Evolutionary conservation across 352 stramenopile species (phyloP), one percentile per base, ranked within the genome.

Genomic region (Pythium dissotocum): DNA sequence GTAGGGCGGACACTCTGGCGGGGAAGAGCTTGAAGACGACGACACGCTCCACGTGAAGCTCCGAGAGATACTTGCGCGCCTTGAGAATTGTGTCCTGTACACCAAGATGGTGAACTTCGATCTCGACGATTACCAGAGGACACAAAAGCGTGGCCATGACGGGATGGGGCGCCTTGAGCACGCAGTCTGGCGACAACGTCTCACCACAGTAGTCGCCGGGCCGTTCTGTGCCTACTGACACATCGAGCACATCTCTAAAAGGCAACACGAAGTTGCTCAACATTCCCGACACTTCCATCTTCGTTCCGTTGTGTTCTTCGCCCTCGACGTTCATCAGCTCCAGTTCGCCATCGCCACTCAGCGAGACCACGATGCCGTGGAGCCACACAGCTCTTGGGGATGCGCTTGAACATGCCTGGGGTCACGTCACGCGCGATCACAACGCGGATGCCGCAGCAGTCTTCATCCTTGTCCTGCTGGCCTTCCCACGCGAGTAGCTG

Each of bases 321-420:
- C 28, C 35, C 24, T 58, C 53, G 26, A 58, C 53, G 30, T 42
- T 30, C 53, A 58, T 28, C 30, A 58, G 53, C 53, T 58, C 53
- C 16, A 58, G 30, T 30, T 24, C 35, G 5, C 53, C 53, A 24
- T 44, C 53, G 3, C 5, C 13, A 16, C 28, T 12, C 12, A 58
- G 14, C 6, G 18, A 4, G 44, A 52, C n/a, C 14, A 52, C n/a
- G 16, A 52, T 4, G 13, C 38, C 38, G 13, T 12, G 10, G 40
- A 49, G 40, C 40, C 40, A 49, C n/a, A n/a, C 33, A 38, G 44
- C n/a, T 12, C 44, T 52, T 16, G 10, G 44, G 44, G 44, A 52
- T 52, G n/a, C 18, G 44, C 44, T 52, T 52, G 44, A 52, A 8
- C 44, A 52, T 52, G 18, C 10, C 44, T 10, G 13, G 16, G 1